A percentile compares a stretch with the other conserved stretches of the same genome.
Evolutionary conservation across 2,329 filamentous ascomycete genomes (phyloP).

Genomic region (Raffaelea arxii): DNA sequence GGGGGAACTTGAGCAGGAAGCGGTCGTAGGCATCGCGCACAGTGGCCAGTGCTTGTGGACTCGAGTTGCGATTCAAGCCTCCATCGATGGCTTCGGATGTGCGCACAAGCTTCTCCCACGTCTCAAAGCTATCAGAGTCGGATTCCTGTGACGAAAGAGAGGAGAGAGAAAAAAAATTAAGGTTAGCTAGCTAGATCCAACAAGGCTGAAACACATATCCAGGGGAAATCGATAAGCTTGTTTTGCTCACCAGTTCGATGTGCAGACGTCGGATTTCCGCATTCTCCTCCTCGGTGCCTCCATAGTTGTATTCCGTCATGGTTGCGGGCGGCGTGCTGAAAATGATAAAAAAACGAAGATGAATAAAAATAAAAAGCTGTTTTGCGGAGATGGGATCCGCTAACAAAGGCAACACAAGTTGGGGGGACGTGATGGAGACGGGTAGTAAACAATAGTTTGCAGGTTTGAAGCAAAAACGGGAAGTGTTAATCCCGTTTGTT

Average conservation of each 20-base stretch:
- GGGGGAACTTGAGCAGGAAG: conserved; percentile 87
- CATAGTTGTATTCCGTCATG: conserved; percentile 68
- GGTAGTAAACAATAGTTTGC: no score
- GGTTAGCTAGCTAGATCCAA: no score
- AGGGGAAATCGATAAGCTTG: no score
- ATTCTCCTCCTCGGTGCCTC: conserved; percentile 71
- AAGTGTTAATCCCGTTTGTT: no score
- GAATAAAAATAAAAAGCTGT: neutral
- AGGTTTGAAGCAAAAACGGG: no score
- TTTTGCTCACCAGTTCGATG: conserved; percentile 64
- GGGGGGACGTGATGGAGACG: no score
- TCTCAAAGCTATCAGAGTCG: conserved; percentile 85
- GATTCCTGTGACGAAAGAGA: conserved; percentile 31
- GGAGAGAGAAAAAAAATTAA: conserved; percentile 9
- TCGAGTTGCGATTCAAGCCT: conserved; percentile 92
- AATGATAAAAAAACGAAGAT: no score
- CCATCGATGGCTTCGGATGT: conserved; percentile 79
- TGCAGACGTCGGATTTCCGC: conserved; percentile 72
- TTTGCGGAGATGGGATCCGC: neutral
- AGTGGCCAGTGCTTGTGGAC: conserved; percentile 80
- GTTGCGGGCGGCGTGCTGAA: no score
- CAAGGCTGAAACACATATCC: no score
- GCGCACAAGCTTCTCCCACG: conserved; percentile 86
- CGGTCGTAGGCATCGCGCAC: conserved; percentile 83
- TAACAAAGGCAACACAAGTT: no score